phyloP scores from a whole-genome alignment of 1,284 basidiomycete genomes.

The Sphagnurus paluster region DNA sequence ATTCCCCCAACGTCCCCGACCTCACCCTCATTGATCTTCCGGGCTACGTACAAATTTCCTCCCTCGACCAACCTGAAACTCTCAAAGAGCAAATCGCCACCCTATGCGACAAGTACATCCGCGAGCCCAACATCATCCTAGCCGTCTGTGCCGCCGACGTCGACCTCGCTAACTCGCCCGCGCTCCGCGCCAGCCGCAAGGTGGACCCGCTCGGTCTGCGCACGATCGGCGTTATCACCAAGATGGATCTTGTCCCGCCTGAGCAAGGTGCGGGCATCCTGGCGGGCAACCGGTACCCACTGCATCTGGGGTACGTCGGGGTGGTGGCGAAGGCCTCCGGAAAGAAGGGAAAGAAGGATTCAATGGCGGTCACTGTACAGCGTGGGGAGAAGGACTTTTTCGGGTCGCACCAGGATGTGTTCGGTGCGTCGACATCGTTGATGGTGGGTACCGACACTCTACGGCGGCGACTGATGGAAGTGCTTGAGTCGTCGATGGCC shows the following conservation, averaged over 20 bases:
- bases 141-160: conserved; percentile 99
- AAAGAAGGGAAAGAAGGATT: conserved; percentile 46
- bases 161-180: conserved; percentile 97
- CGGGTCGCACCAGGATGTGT: conserved; percentile 68
- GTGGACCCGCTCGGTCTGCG: conserved; percentile 94
- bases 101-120: conserved; percentile 96
- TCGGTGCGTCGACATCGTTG: conserved; percentile 65
- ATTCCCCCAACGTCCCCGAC: conserved; percentile 95
- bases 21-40: conserved; percentile 97
- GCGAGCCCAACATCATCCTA: conserved; percentile 96
- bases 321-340: conserved; percentile 86
- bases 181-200: conserved; percentile 87
- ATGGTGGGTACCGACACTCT: conserved; percentile 93
- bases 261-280: conserved; percentile 84
- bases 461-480: conserved; percentile 89
- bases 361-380: conserved; percentile 53
- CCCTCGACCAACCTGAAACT: conserved; percentile 93
- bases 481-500: conserved; percentile 97
- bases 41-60: conserved; percentile 95
- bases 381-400: conserved; percentile 86
- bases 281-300: conserved; percentile 91
- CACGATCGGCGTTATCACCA: conserved; percentile 97
- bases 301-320: conserved; percentile 96
- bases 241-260: conserved; percentile 96
- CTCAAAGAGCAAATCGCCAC: conserved; percentile 90